These are phyloP conservation scores for Carex cristatella DNA, from an alignment of 176 grass and related monocot genomes.

Conservation along the genomic window DNA sequence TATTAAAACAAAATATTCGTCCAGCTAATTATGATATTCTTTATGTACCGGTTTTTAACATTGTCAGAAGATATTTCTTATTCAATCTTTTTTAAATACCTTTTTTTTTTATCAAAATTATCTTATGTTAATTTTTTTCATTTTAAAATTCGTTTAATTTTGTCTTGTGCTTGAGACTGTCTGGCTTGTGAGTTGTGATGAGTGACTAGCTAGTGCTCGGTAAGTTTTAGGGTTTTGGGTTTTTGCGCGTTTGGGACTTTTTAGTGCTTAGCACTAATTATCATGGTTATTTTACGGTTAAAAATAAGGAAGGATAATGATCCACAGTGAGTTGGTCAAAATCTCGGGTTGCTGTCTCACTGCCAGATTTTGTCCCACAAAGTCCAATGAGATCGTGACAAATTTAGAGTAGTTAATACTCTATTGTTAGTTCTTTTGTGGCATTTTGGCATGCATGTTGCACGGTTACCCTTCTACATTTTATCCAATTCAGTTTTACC, in stretches of 20 bases:
- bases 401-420: conserved; percentile 26
- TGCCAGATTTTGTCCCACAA: conserved; percentile 41
- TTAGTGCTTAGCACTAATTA: conserved; percentile 30
- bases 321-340: conserved; percentile 32
- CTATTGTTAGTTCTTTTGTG: conserved; percentile 2
- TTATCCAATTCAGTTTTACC: background rate
- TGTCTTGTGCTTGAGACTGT: conserved; percentile 45
- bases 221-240: conserved; percentile 37
- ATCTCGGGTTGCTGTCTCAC: conserved; percentile 27
- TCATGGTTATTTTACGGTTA: conserved; percentile 9
- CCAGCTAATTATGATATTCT: too few relatives aligned
- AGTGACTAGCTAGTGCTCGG: background rate
- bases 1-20: too few relatives aligned
- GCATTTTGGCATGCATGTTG: background rate
- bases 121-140: too few relatives aligned
- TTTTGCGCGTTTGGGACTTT: conserved; percentile 37
- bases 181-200: conserved; percentile 13
- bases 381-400: conserved; percentile 33
- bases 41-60: too few relatives aligned
- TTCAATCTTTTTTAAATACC: too few relatives aligned
- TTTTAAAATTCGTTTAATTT: conserved; percentile 24
- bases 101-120: too few relatives aligned
- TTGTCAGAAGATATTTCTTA: too few relatives aligned
- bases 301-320: conserved; percentile 18
- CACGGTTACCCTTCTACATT: background rate